Percentiles rank a stretch among this genome's conserved stretches.
Evolutionary conservation across 306 rosid species (phyloP).

Genomic region (Fragaria iinumae): DNA sequence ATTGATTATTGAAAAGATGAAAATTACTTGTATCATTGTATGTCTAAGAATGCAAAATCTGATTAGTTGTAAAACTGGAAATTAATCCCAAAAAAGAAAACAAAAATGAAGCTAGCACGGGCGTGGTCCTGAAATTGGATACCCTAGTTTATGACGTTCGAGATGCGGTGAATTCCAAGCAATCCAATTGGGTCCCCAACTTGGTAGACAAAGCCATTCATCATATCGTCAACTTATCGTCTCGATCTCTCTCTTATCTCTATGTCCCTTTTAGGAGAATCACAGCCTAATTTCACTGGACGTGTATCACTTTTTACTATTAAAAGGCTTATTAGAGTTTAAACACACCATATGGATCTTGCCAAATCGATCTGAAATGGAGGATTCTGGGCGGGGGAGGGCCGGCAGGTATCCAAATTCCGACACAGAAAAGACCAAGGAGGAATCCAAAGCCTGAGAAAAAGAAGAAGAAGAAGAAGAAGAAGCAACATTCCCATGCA

Average conservation of each 20-base stretch:
- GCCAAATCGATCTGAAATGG: neutral
- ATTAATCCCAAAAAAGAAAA: neutral
- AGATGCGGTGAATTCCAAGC: slow-evolving; percentile 62
- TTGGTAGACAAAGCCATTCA: slow-evolving; percentile 8
- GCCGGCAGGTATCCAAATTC: neutral
- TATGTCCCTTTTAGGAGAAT: neutral
- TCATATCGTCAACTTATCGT: slow-evolving; percentile 12
- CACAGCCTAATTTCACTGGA: neutral
- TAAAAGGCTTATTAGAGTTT: neutral
- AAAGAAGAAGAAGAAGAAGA: neutral
- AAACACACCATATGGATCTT: neutral
- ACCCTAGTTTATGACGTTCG: slow-evolving; percentile 20
- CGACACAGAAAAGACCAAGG: neutral
- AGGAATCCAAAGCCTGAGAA: slow-evolving; percentile 7
- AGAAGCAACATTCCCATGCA: neutral
- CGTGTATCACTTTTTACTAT: neutral
- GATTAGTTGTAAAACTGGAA: neutral
- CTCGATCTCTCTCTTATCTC: neutral
- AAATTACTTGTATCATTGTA: neutral
- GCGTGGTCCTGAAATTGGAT: slow-evolving; percentile 34
- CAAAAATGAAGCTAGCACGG: neutral
- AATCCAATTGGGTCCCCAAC: slow-evolving; percentile 39
- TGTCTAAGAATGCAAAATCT: neutral
- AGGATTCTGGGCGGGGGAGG: neutral
- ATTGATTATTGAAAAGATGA: too few species aligned